Evolutionary conservation across 1,139 yeast species (phyloP).

Genomic region (Maudiozyma humilis): DNA sequence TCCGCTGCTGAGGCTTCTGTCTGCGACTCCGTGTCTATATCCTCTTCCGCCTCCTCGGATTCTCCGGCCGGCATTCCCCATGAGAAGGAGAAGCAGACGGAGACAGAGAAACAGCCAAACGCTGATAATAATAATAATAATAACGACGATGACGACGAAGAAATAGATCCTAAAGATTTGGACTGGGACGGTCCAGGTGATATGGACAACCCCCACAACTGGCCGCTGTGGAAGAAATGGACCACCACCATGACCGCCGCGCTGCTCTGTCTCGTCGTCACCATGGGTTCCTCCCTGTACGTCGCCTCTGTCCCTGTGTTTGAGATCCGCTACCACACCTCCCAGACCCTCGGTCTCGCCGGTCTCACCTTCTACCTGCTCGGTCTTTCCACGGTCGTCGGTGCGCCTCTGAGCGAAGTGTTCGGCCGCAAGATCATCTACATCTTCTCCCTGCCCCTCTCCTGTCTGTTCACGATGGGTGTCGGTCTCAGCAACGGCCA

Average conservation of each 20-base stretch:
- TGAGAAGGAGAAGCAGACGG: no score
- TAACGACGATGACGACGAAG: conserved; percentile 1
- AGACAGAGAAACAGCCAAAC: background rate
- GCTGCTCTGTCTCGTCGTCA: conserved; percentile 53
- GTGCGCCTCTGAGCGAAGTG: conserved; percentile 75
- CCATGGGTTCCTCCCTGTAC: conserved; percentile 63
- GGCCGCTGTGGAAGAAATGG: conserved; percentile 61
- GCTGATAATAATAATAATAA: background rate
- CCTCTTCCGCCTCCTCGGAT: no score
- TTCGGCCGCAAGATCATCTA: conserved; percentile 64
- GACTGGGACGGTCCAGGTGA: conserved; percentile 60
- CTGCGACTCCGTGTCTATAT: background rate
- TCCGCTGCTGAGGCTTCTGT: background rate
- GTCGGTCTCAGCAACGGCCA: conserved; percentile 53
- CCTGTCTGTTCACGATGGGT: conserved; percentile 71
- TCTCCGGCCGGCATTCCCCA: no score
- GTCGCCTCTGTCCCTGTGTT: conserved; percentile 55
- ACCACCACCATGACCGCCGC: conserved; percentile 55
- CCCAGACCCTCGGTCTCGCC: conserved; percentile 51
- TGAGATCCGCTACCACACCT: conserved; percentile 38
- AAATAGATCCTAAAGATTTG: conserved; percentile 36
- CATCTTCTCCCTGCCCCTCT: conserved; percentile 49
- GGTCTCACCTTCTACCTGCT: conserved; percentile 65
- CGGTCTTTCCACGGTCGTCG: conserved; percentile 66
- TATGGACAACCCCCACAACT: conserved; percentile 54